Percentiles rank a stretch among this genome's conserved stretches.
These are phyloP conservation scores for Marchantia paleacea DNA, from an alignment of 225 moss, liverwort and hornwort genomes.

Conservation along the genomic window DNA sequence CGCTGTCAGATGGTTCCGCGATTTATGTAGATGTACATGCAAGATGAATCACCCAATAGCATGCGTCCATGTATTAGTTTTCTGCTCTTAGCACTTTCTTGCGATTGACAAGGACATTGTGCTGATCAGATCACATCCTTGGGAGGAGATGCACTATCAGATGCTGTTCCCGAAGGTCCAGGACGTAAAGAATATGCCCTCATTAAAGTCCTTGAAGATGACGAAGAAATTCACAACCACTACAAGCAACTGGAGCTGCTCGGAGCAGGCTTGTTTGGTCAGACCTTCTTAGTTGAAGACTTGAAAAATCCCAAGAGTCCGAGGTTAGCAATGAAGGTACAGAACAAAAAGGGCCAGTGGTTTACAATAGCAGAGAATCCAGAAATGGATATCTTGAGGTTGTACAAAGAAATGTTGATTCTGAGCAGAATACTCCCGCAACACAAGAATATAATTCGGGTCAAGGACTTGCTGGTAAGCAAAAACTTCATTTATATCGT, in stretches of 20 bases:
- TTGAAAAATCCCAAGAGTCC: background rate
- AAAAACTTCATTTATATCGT: background rate
- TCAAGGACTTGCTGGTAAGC: background rate
- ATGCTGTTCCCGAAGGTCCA: no score
- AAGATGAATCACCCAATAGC: no score
- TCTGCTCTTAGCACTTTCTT: no score
- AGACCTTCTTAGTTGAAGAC: background rate
- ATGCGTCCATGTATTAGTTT: no score
- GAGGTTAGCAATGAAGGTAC: slow-evolving; percentile 6
- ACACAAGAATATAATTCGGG: background rate
- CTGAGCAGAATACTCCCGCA: slow-evolving; percentile 6
- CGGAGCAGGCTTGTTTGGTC: background rate
- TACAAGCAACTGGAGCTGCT: background rate
- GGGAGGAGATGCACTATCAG: no score
- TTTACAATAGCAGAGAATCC: background rate
- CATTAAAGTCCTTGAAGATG: background rate
- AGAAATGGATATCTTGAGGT: background rate
- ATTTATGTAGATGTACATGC: no score
- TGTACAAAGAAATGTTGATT: slow-evolving; percentile 12
- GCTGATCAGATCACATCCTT: no score
- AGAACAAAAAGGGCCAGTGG: background rate
- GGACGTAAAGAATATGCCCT: no score
- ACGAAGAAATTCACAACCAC: background rate
- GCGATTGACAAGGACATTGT: no score
- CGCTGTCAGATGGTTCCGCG: no score